Conservation (phyloP, 345 rosid species). For the Mallotus nudiflorus region DNA sequence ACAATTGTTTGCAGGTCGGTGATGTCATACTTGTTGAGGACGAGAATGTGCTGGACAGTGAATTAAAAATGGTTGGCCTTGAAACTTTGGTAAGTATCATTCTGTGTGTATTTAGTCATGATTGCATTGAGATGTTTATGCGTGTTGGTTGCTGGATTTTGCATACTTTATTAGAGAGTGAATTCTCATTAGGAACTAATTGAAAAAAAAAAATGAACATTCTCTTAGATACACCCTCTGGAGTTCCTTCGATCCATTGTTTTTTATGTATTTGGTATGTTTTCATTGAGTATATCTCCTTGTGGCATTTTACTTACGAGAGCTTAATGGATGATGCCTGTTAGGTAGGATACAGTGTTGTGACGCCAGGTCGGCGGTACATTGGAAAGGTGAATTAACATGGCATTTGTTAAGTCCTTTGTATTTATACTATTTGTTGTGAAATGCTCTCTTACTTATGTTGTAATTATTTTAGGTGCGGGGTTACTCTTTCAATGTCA, state of each 20-base stretch:
- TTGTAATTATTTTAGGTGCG: slow-evolving; percentile 51
- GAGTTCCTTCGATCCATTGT: background rate
- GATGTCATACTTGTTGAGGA: slow-evolving; percentile 80
- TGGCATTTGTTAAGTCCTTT: slow-evolving; percentile 4
- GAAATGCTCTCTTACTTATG: background rate
- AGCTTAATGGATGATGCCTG: slow-evolving; percentile 32
- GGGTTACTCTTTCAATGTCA: slow-evolving; percentile 75
- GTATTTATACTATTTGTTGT: slow-evolving; percentile 2
- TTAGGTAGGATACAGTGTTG: slow-evolving; percentile 88
- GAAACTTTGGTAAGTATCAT: slow-evolving; percentile 68
- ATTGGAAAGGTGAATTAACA: slow-evolving; percentile 67
- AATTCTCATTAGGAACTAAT: background rate
- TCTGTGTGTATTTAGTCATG: background rate
- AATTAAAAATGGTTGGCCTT: slow-evolving; percentile 67
- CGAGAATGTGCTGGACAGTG: slow-evolving; percentile 59
- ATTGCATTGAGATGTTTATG: background rate
- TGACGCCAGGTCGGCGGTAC: slow-evolving; percentile 52
- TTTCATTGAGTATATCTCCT: background rate
- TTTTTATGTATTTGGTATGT: background rate
- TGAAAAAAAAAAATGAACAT: background rate
- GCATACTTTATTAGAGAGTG: background rate
- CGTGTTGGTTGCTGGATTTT: background rate
- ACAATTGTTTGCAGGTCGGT: slow-evolving; percentile 57
- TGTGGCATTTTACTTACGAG: slow-evolving; percentile 7
- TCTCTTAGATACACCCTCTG: background rate